A percentile compares a stretch with the other conserved stretches of the same genome.
These are phyloP conservation scores for Acer negundo DNA, from an alignment of 345 rosid genomes.

Conservation along the genomic window DNA sequence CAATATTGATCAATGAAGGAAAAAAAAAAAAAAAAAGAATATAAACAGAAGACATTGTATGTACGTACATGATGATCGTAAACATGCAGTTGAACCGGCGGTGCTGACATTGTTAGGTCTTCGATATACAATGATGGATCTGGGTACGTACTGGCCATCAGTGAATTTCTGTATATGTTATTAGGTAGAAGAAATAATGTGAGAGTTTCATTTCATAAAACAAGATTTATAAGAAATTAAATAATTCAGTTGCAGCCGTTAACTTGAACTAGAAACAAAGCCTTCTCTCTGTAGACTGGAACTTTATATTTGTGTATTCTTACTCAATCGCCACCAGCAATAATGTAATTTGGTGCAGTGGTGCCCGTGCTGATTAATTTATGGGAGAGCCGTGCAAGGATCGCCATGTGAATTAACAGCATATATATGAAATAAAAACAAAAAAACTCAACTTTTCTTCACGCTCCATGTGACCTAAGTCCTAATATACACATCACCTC, in stretches of 20 bases:
- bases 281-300: neutral
- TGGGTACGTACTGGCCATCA: neutral
- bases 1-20: no score
- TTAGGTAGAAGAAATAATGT: neutral
- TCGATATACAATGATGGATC: neutral
- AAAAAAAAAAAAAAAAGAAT: no score
- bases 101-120: conserved; percentile 26
- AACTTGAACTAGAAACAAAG: conserved; percentile 26
- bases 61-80: conserved; percentile 36
- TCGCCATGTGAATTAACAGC: neutral
- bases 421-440: no score
- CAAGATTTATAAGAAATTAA: neutral
- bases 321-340: conserved; percentile 31
- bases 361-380: neutral
- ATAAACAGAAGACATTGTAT: neutral
- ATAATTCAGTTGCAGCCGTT: neutral
- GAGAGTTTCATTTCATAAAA: neutral
- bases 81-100: conserved; percentile 29
- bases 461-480: no score
- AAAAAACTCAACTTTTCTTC: no score
- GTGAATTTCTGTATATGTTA: neutral
- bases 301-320: conserved; percentile 11
- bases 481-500: no score
- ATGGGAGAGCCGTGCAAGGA: conserved; percentile 17
- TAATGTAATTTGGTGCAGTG: neutral